Base-by-base conservation (phyloP, 2,329 filamentous ascomycete genomes). In the Penicillium sp. region DNA sequence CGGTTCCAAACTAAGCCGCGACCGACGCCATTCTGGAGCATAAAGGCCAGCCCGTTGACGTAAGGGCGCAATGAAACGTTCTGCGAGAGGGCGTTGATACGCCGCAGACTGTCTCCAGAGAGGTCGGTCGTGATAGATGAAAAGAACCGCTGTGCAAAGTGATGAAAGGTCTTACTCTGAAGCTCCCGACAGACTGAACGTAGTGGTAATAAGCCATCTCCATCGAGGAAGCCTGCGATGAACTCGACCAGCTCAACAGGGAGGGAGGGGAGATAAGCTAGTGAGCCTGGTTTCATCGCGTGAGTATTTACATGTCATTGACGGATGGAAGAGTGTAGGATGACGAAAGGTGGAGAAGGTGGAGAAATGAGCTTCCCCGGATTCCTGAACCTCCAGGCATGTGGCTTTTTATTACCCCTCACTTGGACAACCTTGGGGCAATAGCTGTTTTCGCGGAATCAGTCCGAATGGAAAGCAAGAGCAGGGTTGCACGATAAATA, bases 91-190 rank as follows among this genome's bases (percentile, higher is more conserved):
- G 57, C 34, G 40, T 63, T 50, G 23, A 66, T 59, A 5, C 57
- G 58, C 35, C 4, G 42, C 9, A 66, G 60, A 27, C 64, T 66
- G 21, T 61, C 56, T 3, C 39, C 47, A 3, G 64, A 66, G 3
- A 66, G 54, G 37, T 66, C 61, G 4, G 62, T 63, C 12, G 56
- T 63, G 45, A 66, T 54, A 6, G 58, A 56, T 1, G 60, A 55
- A 27, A 66, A 64, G 50, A 58, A 64, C 8, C 60, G 60, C 8
- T 54, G 61, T 6, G 61, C 60, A 42, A 65, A 65, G 23, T 59
- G 54, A 44, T 64, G 55, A n/a, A 66, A 65, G 1, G 63, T 66
- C 42, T 64, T 65, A 32, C 40, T 55, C 21, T 66, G 61, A 3
- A 65, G 50, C 9, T 55, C 52, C 4, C 56, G 57, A 46, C 64